Conservation (phyloP, 768 basidiomycete species). For the Pisolithus tinctorius region DNA sequence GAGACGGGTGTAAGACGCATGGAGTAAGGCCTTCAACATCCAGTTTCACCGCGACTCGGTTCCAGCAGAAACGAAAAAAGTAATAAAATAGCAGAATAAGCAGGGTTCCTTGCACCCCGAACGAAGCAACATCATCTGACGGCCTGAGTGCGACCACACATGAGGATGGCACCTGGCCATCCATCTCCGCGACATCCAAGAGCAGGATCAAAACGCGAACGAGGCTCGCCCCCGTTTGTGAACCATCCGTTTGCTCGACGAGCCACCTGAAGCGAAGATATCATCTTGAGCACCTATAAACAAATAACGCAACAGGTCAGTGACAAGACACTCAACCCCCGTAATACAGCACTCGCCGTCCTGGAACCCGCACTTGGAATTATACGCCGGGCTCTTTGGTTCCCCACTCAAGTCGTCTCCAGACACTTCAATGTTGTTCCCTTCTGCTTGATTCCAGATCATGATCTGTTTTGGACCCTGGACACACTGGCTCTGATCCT, state of each 20-base stretch:
- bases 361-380: slow-evolving; percentile 39
- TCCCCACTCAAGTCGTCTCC: slow-evolving; percentile 34
- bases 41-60: too few relatives aligned
- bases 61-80: too few relatives aligned
- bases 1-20: too few relatives aligned
- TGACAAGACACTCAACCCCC: too few relatives aligned
- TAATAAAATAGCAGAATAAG: too few relatives aligned
- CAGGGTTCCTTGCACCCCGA: background rate
- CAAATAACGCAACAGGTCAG: too few relatives aligned
- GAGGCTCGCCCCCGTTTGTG: background rate
- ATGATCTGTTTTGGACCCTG: slow-evolving; percentile 51
- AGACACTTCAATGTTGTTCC: slow-evolving; percentile 41
- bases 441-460: slow-evolving; percentile 44
- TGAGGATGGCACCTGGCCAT: background rate
- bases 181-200: background rate
- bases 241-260: background rate
- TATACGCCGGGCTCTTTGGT: slow-evolving; percentile 42
- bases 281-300: too few relatives aligned
- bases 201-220: background rate
- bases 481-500: slow-evolving; percentile 33
- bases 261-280: too few relatives aligned
- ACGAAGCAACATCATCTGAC: too few relatives aligned
- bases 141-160: background rate
- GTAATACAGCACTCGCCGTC: slow-evolving; percentile 30
- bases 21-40: too few relatives aligned